A percentile compares a stretch with the other conserved stretches of the same genome.
Evolutionary conservation across 164 flowering plant species (phyloP).

Genomic region (Sextonia rubra): DNA sequence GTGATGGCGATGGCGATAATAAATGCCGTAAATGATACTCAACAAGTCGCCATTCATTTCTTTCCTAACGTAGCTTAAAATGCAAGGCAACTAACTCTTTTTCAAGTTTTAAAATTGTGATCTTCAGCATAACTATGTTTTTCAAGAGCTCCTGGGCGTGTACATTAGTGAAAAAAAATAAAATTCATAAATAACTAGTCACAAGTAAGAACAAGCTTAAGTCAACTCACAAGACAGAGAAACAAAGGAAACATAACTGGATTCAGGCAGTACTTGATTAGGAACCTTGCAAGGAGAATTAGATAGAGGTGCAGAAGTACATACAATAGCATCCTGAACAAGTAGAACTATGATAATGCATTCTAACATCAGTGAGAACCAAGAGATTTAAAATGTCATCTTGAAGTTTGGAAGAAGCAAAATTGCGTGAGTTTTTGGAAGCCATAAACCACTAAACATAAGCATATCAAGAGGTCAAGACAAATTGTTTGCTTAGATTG

Average conservation of each 20-base stretch:
- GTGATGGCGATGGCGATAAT: slow-evolving; percentile 6
- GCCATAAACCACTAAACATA: not conserved
- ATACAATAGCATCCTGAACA: slow-evolving; percentile 17
- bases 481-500: not conserved
- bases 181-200: not conserved
- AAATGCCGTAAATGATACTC: slow-evolving; percentile 31
- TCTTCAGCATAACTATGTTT: slow-evolving; percentile 33
- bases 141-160: slow-evolving; percentile 36
- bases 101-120: slow-evolving; percentile 39
- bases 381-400: not conserved
- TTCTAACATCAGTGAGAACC: not conserved
- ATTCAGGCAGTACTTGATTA: slow-evolving; percentile 23
- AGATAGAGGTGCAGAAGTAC: slow-evolving; percentile 21
- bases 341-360: not conserved
- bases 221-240: not conserved
- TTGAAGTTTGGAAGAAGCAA: not conserved
- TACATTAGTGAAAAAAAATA: not conserved
- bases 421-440: not conserved
- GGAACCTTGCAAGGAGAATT: slow-evolving; percentile 24
- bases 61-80: slow-evolving; percentile 40
- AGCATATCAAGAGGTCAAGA: not conserved
- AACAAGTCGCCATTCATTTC: slow-evolving; percentile 41
- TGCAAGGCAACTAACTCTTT: slow-evolving; percentile 30
- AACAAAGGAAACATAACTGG: not conserved
- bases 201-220: not conserved